Evolutionary conservation across 371 early-diverging fungal species (phyloP).

Genomic region (Zychaea mexicana): DNA sequence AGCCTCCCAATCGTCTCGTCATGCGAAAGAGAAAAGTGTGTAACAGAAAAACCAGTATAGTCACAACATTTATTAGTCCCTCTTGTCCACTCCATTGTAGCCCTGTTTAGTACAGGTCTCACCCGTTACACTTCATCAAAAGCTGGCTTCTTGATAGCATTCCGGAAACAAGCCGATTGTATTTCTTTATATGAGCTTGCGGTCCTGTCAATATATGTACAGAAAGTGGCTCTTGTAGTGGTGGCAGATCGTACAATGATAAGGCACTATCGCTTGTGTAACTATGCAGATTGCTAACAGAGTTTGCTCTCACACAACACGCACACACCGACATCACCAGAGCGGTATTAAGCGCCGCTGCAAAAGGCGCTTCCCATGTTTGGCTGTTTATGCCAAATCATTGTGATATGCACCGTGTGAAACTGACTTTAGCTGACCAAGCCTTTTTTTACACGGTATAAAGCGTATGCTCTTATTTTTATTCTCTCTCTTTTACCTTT

Average conservation of each 20-base stretch:
- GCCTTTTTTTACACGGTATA: not conserved
- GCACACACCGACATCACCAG: not conserved
- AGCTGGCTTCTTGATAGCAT: too few species aligned
- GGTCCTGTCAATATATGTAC: too few species aligned
- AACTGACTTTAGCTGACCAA: not conserved
- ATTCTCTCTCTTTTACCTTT: not conserved
- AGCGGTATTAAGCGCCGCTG: not conserved
- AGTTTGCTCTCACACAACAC: not conserved
- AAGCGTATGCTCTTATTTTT: not conserved
- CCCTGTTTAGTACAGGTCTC: too few species aligned
- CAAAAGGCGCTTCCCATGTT: not conserved
- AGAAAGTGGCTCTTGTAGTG: too few species aligned
- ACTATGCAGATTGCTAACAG: not conserved
- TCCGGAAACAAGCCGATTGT: too few species aligned
- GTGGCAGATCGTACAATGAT: not conserved
- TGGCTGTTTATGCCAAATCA: not conserved
- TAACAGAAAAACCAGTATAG: too few species aligned
- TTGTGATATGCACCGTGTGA: slow-evolving; percentile 3
- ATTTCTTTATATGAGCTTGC: too few species aligned
- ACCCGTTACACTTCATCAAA: too few species aligned
- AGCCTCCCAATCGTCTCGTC: too few species aligned
- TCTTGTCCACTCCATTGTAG: too few species aligned
- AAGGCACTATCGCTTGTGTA: not conserved
- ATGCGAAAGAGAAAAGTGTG: too few species aligned
- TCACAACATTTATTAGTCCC: too few species aligned